A percentile compares a stretch with the other conserved stretches of the same genome.
Evolutionary conservation across 352 stramenopile genomes (phyloP).

Genomic region (Pythium myriotylum): DNA sequence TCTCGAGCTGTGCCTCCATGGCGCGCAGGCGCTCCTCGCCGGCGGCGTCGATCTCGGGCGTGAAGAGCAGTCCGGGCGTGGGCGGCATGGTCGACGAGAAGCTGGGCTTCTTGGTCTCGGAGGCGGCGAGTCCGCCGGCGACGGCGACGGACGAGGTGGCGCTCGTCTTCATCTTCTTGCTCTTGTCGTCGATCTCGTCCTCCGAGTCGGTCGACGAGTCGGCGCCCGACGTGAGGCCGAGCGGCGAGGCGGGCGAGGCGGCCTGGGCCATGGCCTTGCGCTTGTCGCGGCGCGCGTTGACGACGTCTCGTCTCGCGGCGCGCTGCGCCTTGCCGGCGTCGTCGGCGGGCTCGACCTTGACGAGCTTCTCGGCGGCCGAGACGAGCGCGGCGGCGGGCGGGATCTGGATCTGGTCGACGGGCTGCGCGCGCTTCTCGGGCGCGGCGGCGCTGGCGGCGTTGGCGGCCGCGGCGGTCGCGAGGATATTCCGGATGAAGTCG

Average conservation of each 20-base stretch:
- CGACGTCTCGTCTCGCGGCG: slow-evolving; percentile 55
- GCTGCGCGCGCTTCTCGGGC: slow-evolving; percentile 27
- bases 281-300: slow-evolving; percentile 80
- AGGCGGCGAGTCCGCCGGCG: slow-evolving; percentile 21
- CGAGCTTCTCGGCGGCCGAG: slow-evolving; percentile 35
- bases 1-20: slow-evolving; percentile 86
- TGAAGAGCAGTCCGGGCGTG: slow-evolving; percentile 32
- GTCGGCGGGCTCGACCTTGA: slow-evolving; percentile 56
- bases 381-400: slow-evolving; percentile 34
- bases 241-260: slow-evolving; percentile 14
- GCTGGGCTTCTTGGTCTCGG: slow-evolving; percentile 15
- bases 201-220: slow-evolving; percentile 16
- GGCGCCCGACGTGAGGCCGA: slow-evolving; percentile 12
- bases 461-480: slow-evolving; percentile 40
- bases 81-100: slow-evolving; percentile 21
- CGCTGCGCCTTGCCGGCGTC: slow-evolving; percentile 65
- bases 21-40: slow-evolving; percentile 77
- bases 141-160: slow-evolving; percentile 43
- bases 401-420: slow-evolving; percentile 67
- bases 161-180: slow-evolving; percentile 83
- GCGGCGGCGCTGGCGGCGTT: slow-evolving; percentile 11
- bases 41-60: slow-evolving; percentile 57
- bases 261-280: slow-evolving; percentile 57
- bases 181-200: slow-evolving; percentile 38
- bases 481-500: slow-evolving; percentile 79